Conservation (phyloP, 805 yeast genomes). For the Cyberlindnera mississippiensis region DNA sequence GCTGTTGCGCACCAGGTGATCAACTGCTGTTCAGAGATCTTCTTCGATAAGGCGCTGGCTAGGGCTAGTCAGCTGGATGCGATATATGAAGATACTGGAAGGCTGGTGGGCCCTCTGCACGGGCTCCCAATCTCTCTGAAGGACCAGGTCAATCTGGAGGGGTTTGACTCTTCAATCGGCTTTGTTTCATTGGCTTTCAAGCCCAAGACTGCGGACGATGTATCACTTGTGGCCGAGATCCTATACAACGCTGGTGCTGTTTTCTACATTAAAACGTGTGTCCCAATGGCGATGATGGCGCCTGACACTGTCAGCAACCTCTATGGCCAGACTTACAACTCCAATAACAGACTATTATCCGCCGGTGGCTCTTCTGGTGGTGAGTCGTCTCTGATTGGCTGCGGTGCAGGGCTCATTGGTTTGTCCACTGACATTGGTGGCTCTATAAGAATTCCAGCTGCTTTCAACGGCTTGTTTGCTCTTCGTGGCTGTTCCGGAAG, state of each 20-base stretch:
- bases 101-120: slow-evolving; percentile 58
- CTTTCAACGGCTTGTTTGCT: slow-evolving; percentile 38
- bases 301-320: slow-evolving; percentile 42
- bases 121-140: slow-evolving; percentile 65
- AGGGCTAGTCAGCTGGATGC: slow-evolving; percentile 53
- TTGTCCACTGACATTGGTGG: slow-evolving; percentile 56
- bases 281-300: slow-evolving; percentile 47
- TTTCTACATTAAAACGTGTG: slow-evolving; percentile 49
- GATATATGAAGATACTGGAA: slow-evolving; percentile 41
- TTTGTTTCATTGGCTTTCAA: slow-evolving; percentile 45
- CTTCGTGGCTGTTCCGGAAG: slow-evolving; percentile 42
- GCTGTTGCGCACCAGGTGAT: slow-evolving; percentile 52
- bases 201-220: slow-evolving; percentile 46
- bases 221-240: slow-evolving; percentile 35
- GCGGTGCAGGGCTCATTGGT: slow-evolving; percentile 44
- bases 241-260: slow-evolving; percentile 48
- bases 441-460: slow-evolving; percentile 44
- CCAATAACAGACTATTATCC: slow-evolving; percentile 37
- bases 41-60: slow-evolving; percentile 52
- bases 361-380: slow-evolving; percentile 55
- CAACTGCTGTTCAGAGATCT: slow-evolving; percentile 33
- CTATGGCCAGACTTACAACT: slow-evolving; percentile 43
- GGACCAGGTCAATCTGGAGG: slow-evolving; percentile 38
- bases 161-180: slow-evolving; percentile 48
- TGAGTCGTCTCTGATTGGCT: slow-evolving; percentile 43